These are phyloP conservation scores for Gaertneriomyces sp. DNA, from an alignment of 192 early-diverging fungal genomes.

Conservation along the genomic window DNA sequence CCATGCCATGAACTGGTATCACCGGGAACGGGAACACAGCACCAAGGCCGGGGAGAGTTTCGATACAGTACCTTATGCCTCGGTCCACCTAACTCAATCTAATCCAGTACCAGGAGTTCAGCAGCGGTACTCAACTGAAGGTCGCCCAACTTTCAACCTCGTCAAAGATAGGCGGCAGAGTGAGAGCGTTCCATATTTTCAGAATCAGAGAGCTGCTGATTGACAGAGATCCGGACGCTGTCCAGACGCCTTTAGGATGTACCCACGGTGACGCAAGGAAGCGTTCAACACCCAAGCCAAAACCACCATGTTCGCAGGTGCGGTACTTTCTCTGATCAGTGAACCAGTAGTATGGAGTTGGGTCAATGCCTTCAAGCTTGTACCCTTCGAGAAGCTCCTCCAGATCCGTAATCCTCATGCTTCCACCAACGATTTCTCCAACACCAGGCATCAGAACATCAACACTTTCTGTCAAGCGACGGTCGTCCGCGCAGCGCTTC, in stretches of 20 bases:
- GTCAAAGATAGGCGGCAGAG: no score
- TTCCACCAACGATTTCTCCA: constrained; percentile 98
- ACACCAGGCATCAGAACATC: constrained; percentile 98
- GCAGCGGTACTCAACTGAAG: no score
- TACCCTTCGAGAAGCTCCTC: constrained; percentile 76
- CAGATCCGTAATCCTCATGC: constrained; percentile 92
- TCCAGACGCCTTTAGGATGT: no score
- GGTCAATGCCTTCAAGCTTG: constrained; percentile 87
- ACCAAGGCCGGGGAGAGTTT: constrained; percentile 42
- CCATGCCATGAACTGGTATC: constrained; percentile 5
- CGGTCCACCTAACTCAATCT: no score
- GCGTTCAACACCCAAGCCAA: constrained; percentile 94
- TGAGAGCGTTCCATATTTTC: no score
- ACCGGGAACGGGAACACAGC: constrained; percentile 1
- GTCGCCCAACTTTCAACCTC: no score
- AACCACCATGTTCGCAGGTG: constrained; percentile 93
- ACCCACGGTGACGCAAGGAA: constrained; percentile 91
- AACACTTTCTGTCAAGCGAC: constrained; percentile 86
- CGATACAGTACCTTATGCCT: no score
- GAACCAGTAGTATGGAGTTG: constrained; percentile 96
- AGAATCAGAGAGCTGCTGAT: no score
- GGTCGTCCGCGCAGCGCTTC: constrained; percentile 84
- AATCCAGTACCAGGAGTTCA: no score
- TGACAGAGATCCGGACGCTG: no score
- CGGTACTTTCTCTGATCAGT: constrained; percentile 99